phyloP scores from a whole-genome alignment of 495 filamentous ascomycete species.

The Penicillium longicatenatum region DNA sequence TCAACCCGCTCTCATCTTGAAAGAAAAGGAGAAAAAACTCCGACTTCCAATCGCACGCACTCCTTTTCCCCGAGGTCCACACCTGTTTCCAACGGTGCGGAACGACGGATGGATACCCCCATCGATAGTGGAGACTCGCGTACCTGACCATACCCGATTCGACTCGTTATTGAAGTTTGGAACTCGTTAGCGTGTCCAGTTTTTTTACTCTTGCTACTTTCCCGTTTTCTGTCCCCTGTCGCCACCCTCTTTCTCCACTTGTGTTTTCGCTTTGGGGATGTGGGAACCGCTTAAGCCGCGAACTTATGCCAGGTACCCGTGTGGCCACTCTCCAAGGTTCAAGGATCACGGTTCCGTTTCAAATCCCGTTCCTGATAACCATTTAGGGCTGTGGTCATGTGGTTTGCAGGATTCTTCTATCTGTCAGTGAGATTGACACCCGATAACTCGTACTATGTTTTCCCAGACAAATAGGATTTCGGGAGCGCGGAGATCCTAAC shows the following conservation, averaged over 20 bases:
- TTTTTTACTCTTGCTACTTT: constrained; percentile 14
- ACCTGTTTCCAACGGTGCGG: constrained; percentile 30
- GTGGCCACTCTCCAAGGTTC: constrained; percentile 1
- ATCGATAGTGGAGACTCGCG: constrained; percentile 21
- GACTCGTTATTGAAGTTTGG: constrained; percentile 32
- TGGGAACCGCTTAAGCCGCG: constrained; percentile 16
- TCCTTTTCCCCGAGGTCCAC: constrained; percentile 13
- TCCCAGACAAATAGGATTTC: background rate
- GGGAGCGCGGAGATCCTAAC: background rate
- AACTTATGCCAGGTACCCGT: constrained; percentile 20
- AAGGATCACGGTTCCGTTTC: constrained; percentile 1
- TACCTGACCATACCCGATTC: constrained; percentile 13
- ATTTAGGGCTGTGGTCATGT: constrained; percentile 25
- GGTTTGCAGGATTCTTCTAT: constrained; percentile 2
- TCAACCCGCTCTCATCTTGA: background rate
- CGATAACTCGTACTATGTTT: no score
- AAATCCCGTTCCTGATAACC: constrained; percentile 21
- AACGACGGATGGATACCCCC: constrained; percentile 20
- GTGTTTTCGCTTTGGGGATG: constrained; percentile 4
- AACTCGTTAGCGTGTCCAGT: constrained; percentile 19
- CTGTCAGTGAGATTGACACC: constrained; percentile 1
- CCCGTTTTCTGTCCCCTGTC: constrained; percentile 11
- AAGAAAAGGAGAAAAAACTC: constrained; percentile 3
- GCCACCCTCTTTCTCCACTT: constrained; percentile 9
- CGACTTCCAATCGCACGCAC: constrained; percentile 9